Evolutionary conservation across 495 filamentous ascomycete species (phyloP), one percentile per base, ranked within the genome.

Genomic region (Monascus purpureus): DNA sequence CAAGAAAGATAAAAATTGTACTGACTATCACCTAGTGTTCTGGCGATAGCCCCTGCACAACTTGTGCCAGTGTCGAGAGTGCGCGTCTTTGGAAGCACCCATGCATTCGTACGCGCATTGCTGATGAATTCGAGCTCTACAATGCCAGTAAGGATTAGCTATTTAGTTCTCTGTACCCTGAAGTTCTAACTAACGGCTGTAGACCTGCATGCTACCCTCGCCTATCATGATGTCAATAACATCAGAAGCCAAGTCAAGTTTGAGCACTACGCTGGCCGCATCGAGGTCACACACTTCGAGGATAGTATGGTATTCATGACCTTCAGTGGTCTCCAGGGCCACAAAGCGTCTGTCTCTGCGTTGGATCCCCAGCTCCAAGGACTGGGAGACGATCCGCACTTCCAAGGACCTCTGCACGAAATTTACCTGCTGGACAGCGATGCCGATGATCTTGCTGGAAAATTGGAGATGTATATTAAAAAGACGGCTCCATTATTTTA

Each of bases 41-140:
- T 3, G 72, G 72, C 9, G 81, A 79, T 17, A 76, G 63, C n/a
- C 84, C 84, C 3, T 93, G 84, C 45, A 72, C 65, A 13, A 80
- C 81, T n/a, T 93, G 84, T 37, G 62, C 67, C 17, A 80, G 76
- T 41, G 79, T 90, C 2, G 68, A 84, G 35, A 75, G 73, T 25
- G 82, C 83, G 1, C 70, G 82, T 15, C 54, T 90, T 2, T 93
- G 84, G 84, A 81, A 77, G 41, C 67, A 72, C 13, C 78, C 77
- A 5, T 93, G 84, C 46, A 72, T 85, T 25, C 71, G 82, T 16
- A 82, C 75, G 1, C 76, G 75, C 16, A 71, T 90, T 29, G 73
- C 71, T 0, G 79, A 85, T 31, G 70, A 79, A 43, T 72, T 83
- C 37, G 73, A 80, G 29, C 55, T 85, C 8, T 86, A 79, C 45